Base-by-base conservation (phyloP, 2,329 filamentous ascomycete species). In the Alternaria panax region DNA sequence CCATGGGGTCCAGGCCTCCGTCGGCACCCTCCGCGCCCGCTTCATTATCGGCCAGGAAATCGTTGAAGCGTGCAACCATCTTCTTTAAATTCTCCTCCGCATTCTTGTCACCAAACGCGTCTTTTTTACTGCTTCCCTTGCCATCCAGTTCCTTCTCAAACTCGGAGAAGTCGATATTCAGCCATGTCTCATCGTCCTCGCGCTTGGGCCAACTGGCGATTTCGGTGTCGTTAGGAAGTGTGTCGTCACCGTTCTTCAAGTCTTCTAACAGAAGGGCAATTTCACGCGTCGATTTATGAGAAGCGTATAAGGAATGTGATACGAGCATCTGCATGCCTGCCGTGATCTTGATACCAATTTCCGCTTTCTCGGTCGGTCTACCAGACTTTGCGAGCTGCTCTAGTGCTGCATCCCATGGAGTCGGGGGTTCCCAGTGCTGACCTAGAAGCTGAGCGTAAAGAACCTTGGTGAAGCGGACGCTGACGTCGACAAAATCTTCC, bases 31-130 rank as follows among this genome's bases (percentile, higher is more conserved):
- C 93, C 6, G 88, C 76, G 1, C 91, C 93, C 0, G 93, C 92
- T 45, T 85, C 86, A 11, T 96, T 91, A 68, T 98, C 92, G 56
- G 96, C 92, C 45, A 99, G 79, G 69, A 99, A 98, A 12, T 90
- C 84, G 72, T 97, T 93, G 71, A 99, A 98, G n/a, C 92, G 87
- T 46, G 91, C 90, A 0, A 99, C 95, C 75, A 98, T 97, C 72
- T 94, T 94, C 54, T 90, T 89, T 22, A 99, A 82, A 73, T 97
- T 90, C 5, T 88, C 87, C 71, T 93, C 88, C 0, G 89, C 86
- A 24, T 82, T 83, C 5, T 85, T 81, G 73, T 93, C 88, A 2
- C 90, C 90, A 71, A 92, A 83, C 0, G 77, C 79, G 4, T 65
- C 61, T 4, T 62, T 60, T 28, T 28, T 57, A 4, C 41, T 65